Evolutionary conservation across 495 filamentous ascomycete species (phyloP).

Genomic region (Aspergillus bridgeri): DNA sequence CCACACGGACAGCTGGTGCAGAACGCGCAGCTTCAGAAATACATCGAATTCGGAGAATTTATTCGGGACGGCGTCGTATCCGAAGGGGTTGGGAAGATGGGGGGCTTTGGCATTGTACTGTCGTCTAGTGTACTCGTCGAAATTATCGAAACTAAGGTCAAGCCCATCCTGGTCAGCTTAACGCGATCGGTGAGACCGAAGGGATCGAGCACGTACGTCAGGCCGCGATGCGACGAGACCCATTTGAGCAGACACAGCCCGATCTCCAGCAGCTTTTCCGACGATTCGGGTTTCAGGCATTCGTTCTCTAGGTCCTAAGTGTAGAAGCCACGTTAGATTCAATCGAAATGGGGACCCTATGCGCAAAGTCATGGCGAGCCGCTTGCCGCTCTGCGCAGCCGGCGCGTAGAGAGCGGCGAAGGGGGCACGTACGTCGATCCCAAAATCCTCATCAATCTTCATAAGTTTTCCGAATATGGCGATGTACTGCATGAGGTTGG

Average conservation of each 20-base stretch:
- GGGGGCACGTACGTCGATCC: conserved; percentile 69
- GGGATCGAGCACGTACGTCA: conserved; percentile 61
- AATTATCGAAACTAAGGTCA: conserved; percentile 67
- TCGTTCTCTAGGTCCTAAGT: conserved; percentile 85
- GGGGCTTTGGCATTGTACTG: conserved; percentile 86
- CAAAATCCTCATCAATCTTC: conserved; percentile 82
- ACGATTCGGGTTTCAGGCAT: conserved; percentile 72
- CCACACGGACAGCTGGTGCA: conserved; percentile 90
- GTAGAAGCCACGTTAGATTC: conserved; percentile 1
- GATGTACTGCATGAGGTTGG: conserved; percentile 90
- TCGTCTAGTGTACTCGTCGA: conserved; percentile 89
- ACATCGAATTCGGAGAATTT: conserved; percentile 80
- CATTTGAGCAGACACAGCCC: conserved; percentile 88
- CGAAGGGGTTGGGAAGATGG: conserved; percentile 75
- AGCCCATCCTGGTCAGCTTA: conserved; percentile 2
- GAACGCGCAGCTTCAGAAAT: conserved; percentile 79
- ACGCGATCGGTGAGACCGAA: background rate
- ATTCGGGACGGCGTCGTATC: conserved; percentile 65
- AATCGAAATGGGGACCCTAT: conserved; percentile 13
- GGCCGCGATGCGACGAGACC: conserved; percentile 87
- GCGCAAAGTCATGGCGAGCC: background rate
- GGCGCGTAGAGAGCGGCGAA: background rate
- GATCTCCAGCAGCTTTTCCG: conserved; percentile 71
- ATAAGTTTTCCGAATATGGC: conserved; percentile 81
- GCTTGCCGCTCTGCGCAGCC: background rate